Conservation (phyloP, 139 green algal species). For the Chlorella vulgaris region DNA sequence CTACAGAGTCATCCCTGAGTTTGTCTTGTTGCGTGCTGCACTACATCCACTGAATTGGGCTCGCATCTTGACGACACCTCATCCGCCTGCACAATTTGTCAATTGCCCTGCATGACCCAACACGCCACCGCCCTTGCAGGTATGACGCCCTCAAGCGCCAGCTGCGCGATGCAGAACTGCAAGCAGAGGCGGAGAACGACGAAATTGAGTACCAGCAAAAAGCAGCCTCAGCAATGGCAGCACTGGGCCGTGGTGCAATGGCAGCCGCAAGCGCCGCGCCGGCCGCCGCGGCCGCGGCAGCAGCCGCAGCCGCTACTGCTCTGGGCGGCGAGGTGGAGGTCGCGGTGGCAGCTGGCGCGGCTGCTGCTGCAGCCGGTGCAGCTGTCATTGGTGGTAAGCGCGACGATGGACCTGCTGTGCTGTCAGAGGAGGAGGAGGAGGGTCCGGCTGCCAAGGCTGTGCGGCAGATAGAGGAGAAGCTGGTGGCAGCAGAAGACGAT, state of each 20-base stretch:
- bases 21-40: too few species aligned
- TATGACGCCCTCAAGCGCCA: constrained; percentile 63
- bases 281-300: neutral
- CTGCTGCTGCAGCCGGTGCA: neutral
- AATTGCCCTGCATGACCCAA: neutral
- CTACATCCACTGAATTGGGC: too few species aligned
- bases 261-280: neutral
- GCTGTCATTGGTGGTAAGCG: neutral
- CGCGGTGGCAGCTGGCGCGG: neutral
- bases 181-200: constrained; percentile 49
- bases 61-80: too few species aligned
- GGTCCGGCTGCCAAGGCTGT: constrained; percentile 46
- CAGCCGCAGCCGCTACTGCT: neutral
- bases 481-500: constrained; percentile 37
- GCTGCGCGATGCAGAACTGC: constrained; percentile 44
- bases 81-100: neutral
- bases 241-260: neutral
- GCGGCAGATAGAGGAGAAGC: constrained; percentile 45
- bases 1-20: too few species aligned
- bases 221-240: constrained; percentile 24
- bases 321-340: neutral
- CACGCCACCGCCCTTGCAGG: neutral
- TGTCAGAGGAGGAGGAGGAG: constrained; percentile 29
- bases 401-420: neutral
- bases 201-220: constrained; percentile 42